Conservation (phyloP, 768 basidiomycete species). For the Fibroporia radiculosa region DNA sequence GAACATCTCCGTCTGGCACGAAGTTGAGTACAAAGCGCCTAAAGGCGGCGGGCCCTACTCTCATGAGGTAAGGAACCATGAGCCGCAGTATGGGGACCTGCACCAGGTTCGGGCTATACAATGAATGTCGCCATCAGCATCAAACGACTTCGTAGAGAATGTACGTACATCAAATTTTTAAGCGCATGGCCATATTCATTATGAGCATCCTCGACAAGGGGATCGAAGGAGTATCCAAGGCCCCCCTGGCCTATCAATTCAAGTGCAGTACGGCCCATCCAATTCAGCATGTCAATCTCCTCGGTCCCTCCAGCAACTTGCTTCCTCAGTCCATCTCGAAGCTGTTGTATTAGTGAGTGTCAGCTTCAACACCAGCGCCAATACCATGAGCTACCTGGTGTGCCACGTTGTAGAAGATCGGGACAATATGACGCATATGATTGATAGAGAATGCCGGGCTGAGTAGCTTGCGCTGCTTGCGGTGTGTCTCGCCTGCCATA, state of each 20-base stretch:
- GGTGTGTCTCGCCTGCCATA: constrained; percentile 20
- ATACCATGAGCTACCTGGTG: constrained; percentile 10
- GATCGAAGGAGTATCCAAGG: constrained; percentile 14
- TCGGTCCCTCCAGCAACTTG: neutral
- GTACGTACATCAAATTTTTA: constrained; percentile 13
- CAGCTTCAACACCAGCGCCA: neutral
- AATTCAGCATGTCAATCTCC: constrained; percentile 10
- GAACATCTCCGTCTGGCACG: constrained; percentile 16
- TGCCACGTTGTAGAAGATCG: constrained; percentile 17
- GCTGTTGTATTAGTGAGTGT: constrained; percentile 1
- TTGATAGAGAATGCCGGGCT: constrained; percentile 23
- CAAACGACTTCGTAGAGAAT: constrained; percentile 17
- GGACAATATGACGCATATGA: constrained; percentile 19
- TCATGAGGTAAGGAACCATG: neutral
- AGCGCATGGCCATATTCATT: constrained; percentile 13
- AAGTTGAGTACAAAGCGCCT: neutral
- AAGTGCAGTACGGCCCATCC: constrained; percentile 14
- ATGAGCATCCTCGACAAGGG: constrained; percentile 5
- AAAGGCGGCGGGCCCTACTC: neutral
- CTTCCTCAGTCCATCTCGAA: constrained; percentile 4
- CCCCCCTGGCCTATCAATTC: constrained; percentile 14
- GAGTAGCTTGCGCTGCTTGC: constrained; percentile 23
- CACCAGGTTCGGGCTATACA: neutral
- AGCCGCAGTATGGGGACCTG: neutral
- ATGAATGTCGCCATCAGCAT: neutral